Evolutionary conservation across 768 basidiomycete species (phyloP).

Genomic region (Hericium rajendrae): DNA sequence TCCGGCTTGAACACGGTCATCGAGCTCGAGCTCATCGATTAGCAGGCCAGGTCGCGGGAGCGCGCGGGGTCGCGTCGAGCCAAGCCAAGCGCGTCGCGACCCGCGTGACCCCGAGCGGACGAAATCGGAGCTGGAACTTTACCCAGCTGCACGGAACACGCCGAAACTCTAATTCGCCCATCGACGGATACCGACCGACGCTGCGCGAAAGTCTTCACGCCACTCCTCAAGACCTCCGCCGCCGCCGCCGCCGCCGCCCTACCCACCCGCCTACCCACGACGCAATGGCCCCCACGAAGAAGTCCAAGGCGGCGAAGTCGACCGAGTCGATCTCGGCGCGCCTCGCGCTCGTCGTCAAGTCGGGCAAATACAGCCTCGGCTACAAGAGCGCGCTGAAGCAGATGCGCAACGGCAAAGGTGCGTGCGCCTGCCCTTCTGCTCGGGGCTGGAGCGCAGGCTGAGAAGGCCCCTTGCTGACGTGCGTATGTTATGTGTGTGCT

Average conservation of each 20-base stretch:
- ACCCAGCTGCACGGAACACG: background rate
- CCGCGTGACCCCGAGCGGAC: background rate
- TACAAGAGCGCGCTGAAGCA: slow-evolving; percentile 98
- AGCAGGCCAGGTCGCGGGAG: background rate
- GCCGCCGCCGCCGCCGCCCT: slow-evolving; percentile 7
- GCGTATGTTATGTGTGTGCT: slow-evolving; percentile 10
- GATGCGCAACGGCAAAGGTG: slow-evolving; percentile 97
- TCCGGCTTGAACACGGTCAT: too few species aligned
- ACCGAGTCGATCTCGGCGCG: slow-evolving; percentile 89
- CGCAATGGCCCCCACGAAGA: slow-evolving; percentile 89
- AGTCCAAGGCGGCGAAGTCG: slow-evolving; percentile 88
- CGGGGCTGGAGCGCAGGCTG: slow-evolving; percentile 96
- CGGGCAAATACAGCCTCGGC: slow-evolving; percentile 93
- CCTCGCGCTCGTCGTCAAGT: slow-evolving; percentile 95
- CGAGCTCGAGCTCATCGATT: background rate
- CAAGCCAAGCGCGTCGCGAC: background rate
- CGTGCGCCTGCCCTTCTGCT: slow-evolving; percentile 42
- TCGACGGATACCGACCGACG: slow-evolving; percentile 5
- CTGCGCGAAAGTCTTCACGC: slow-evolving; percentile 8
- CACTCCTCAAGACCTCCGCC: slow-evolving; percentile 3
- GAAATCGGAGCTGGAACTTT: background rate
- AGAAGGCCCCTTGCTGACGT: slow-evolving; percentile 93
- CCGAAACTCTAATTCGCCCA: background rate
- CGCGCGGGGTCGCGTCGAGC: background rate
- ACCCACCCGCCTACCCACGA: slow-evolving; percentile 10